phyloP scores from a whole-genome alignment of 495 filamentous ascomycete species.

The Penicillium ochrochloron region DNA sequence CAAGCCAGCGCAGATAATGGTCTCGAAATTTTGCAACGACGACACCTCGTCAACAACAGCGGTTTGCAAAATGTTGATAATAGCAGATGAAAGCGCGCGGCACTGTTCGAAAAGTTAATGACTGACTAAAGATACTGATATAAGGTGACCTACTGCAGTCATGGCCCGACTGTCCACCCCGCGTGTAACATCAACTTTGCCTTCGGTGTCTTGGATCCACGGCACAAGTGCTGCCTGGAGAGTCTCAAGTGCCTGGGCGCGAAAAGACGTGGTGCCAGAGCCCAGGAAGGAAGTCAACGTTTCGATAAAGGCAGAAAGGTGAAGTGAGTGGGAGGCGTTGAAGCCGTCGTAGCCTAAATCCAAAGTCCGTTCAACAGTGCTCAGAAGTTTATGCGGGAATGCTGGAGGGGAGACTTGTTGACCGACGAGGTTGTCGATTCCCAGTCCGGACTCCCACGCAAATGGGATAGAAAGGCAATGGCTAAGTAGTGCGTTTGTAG shows the following conservation, averaged over 20 bases:
- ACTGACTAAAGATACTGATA: conserved; percentile 4
- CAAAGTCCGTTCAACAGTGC: conserved; percentile 33
- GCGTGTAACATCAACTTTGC: conserved; percentile 34
- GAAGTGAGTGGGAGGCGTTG: conserved; percentile 24
- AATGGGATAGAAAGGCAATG: conserved; percentile 43
- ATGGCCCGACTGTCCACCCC: conserved; percentile 42
- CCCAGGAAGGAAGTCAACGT: conserved; percentile 46
- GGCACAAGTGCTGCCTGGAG: conserved; percentile 37
- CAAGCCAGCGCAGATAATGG: conserved; percentile 61
- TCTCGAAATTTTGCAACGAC: conserved; percentile 52
- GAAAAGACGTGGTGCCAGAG: conserved; percentile 37
- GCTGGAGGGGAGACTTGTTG: background rate
- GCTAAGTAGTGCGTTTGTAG: conserved; percentile 39
- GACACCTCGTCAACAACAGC: conserved; percentile 43
- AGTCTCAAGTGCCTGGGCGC: conserved; percentile 37
- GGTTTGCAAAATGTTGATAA: conserved; percentile 43
- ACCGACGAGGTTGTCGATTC: conserved; percentile 7
- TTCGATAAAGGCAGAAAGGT: conserved; percentile 44
- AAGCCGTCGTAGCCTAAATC: conserved; percentile 39
- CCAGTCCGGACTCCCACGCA: conserved; percentile 24
- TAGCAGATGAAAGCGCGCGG: conserved; percentile 40
- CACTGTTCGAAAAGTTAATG: conserved; percentile 37
- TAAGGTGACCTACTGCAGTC: conserved; percentile 42
- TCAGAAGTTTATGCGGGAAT: conserved; percentile 37
- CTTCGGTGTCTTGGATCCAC: conserved; percentile 42